phyloP scores from a whole-genome alignment of 306 rosid genomes.

The Sechiopsis laciniata region DNA sequence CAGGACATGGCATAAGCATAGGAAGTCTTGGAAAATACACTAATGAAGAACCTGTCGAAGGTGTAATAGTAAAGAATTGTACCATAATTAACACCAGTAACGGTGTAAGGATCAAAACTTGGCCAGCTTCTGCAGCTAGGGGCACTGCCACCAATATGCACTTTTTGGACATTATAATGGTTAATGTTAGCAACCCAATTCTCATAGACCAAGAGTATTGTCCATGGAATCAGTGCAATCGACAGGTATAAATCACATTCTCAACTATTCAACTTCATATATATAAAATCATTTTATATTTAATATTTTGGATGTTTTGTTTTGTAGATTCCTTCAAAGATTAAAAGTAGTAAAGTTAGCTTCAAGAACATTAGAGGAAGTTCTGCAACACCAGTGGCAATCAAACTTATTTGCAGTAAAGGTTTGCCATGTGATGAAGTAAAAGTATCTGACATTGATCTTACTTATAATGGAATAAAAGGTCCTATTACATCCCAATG shows the following conservation, averaged over 20 bases:
- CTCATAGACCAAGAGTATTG: slow-evolving; percentile 52
- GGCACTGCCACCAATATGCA: slow-evolving; percentile 24
- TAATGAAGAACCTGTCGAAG: slow-evolving; percentile 25
- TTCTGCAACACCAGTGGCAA: too few species aligned
- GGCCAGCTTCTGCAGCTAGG: slow-evolving; percentile 21
- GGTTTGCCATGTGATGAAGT: too few species aligned
- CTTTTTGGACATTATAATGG: slow-evolving; percentile 37
- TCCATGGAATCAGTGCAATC: slow-evolving; percentile 39
- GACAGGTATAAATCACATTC: slow-evolving; percentile 24
- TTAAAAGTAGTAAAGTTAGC: too few species aligned
- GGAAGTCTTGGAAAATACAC: slow-evolving; percentile 40
- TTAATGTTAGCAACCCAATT: slow-evolving; percentile 31
- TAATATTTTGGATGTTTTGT: too few species aligned
- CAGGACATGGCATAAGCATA: slow-evolving; percentile 23
- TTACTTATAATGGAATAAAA: too few species aligned
- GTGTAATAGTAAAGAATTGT: slow-evolving; percentile 30
- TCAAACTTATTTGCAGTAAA: too few species aligned
- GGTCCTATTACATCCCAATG: slow-evolving; percentile 21
- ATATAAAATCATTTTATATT: neutral
- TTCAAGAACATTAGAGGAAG: too few species aligned
- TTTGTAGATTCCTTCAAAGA: too few species aligned
- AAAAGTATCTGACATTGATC: too few species aligned
- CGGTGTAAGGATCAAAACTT: slow-evolving; percentile 50
- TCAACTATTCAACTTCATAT: neutral
- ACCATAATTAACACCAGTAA: slow-evolving; percentile 26